Evolutionary conservation across 2,329 filamentous ascomycete species (phyloP), one percentile per base, ranked within the genome.

Genomic region (Hortaea werneckii): DNA sequence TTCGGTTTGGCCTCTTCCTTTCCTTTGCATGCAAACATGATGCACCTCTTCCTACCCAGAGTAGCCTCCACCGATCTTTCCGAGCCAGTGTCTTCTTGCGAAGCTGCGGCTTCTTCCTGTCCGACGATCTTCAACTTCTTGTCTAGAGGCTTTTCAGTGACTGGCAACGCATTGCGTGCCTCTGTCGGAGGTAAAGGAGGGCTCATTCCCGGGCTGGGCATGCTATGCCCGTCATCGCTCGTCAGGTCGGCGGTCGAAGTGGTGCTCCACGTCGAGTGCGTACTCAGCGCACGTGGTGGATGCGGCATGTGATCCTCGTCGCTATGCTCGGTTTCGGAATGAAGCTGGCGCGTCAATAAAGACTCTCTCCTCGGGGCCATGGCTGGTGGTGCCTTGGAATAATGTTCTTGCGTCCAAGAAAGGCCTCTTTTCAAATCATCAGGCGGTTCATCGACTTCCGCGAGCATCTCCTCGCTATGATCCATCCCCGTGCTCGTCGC

Each of bases 171-270:
- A 39, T 50, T 61, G 43, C 60, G 63, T 43, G 67, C 62, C 8
- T 70, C 67, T 43, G 78, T 71, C 12, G 80, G 74, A 4, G 80
- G 80, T 2, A 83, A 73, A n/a, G 87, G 87, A 12, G 92, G 90
- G 60, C 90, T 96, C n/a, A 87, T 67, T 29, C 67, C 84, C 37
- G 90, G 88, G 58, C 87, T 95, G 12, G 89, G 94, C 48, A 94
- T 70, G 48, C 87, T 89, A 11, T 55, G 56, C 13, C 62, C 63
- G 47, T 86, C 92, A 59, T 95, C 92, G 66, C 89, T 95, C n/a
- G 88, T 95, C 47, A 96, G 74, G 54, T 95, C 90, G 34, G 85
- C 85, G 2, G 87, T 94, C 1, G 89, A 95, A 40, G 85, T 76
- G 49, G 83, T 69, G 71, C 87, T 94, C 63, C 82, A 83, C 57